Conservation (phyloP, 164 flowering plant species). For the Nymphaea thermarum region DNA sequence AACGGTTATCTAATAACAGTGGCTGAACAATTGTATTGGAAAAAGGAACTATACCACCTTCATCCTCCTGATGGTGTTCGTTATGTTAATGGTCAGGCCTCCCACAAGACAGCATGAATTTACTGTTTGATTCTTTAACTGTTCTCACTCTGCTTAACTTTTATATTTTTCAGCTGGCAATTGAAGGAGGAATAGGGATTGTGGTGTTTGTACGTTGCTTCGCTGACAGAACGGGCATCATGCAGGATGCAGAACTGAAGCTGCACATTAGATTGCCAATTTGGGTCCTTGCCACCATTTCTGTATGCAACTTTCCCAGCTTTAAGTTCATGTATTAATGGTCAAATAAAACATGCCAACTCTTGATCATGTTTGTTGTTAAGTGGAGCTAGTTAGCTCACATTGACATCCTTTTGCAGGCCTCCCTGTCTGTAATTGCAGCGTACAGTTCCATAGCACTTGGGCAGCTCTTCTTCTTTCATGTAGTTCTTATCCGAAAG, state of each 20-base stretch:
- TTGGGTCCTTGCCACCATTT: conserved; percentile 63
- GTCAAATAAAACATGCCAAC: neutral
- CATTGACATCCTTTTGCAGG: conserved; percentile 26
- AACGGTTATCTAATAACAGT: conserved; percentile 30
- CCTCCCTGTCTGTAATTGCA: conserved; percentile 46
- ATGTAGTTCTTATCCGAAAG: conserved; percentile 84
- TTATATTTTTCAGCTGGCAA: conserved; percentile 36
- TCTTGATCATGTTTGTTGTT: too few species aligned
- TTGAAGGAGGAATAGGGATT: conserved; percentile 80
- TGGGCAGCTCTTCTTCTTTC: conserved; percentile 94
- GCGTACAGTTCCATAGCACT: conserved; percentile 80
- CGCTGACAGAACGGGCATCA: conserved; percentile 57
- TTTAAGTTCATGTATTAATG: neutral
- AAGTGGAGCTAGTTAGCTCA: neutral
- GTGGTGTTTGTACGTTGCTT: conserved; percentile 87
- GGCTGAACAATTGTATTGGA: conserved; percentile 95
- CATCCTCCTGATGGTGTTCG: conserved; percentile 70
- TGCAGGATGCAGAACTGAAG: conserved; percentile 42
- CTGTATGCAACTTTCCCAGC: conserved; percentile 22
- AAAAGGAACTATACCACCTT: conserved; percentile 85
- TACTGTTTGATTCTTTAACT: neutral
- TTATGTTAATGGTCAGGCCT: conserved; percentile 62
- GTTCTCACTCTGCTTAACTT: neutral
- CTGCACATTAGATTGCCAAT: conserved; percentile 60
- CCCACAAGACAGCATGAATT: neutral